phyloP scores from a whole-genome alignment of 2,329 filamentous ascomycete genomes.

The Penicillium sp. region DNA sequence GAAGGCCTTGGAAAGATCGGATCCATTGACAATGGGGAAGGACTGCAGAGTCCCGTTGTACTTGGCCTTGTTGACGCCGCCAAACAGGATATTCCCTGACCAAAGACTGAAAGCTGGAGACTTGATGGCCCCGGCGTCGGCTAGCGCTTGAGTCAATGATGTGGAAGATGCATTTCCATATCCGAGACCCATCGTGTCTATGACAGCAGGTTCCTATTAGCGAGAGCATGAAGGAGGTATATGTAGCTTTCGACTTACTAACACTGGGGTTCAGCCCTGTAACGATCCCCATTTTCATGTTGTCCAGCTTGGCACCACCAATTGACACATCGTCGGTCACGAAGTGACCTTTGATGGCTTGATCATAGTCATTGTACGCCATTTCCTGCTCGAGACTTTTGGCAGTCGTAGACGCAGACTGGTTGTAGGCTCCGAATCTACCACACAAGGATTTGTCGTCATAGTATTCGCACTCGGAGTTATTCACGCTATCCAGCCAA shows the following conservation, averaged over 20 bases:
- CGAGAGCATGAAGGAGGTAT: not conserved
- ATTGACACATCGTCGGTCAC: conserved; percentile 9
- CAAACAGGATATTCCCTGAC: conserved; percentile 5
- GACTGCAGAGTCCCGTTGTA: conserved; percentile 9
- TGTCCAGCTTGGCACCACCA: not conserved
- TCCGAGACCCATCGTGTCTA: conserved; percentile 2
- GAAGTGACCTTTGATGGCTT: not conserved
- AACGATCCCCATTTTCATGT: conserved; percentile 12
- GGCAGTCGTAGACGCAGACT: conserved; percentile 5
- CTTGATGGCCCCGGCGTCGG: conserved; percentile 9
- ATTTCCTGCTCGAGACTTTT: conserved; percentile 2
- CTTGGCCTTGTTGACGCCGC: conserved; percentile 14
- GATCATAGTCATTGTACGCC: not conserved
- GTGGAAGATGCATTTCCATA: conserved; percentile 11
- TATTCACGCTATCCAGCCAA: not conserved
- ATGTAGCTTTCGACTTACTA: conserved; percentile 4
- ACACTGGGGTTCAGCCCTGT: not conserved
- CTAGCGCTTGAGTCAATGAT: conserved; percentile 13
- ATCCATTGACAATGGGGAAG: conserved; percentile 9
- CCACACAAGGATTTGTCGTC: not conserved
- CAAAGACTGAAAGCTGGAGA: conserved; percentile 14
- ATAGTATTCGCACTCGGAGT: not conserved
- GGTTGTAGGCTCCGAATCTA: conserved; percentile 5
- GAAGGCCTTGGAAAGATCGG: not conserved
- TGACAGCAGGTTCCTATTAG: not conserved